These are phyloP conservation scores for Phialocephala sp. DNA, from an alignment of 2,329 filamentous ascomycete species.

Conservation along the genomic window DNA sequence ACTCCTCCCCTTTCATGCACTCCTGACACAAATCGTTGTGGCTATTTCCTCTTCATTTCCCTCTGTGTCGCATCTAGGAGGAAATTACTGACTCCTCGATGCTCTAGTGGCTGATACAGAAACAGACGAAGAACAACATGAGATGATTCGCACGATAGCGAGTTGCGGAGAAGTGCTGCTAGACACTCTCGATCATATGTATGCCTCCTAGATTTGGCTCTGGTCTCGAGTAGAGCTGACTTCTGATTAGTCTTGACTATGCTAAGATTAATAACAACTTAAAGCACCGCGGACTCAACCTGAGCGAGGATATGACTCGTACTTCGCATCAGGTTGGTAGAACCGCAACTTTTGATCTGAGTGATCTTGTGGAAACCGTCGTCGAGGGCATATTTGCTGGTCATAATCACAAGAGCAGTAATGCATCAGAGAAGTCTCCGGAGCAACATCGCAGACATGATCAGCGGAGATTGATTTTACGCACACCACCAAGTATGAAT, in stretches of 20 bases:
- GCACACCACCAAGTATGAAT: constrained; percentile 10
- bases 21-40: no score
- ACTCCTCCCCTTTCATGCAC: no score
- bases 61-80: no score
- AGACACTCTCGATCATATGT: constrained; percentile 58
- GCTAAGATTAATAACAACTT: constrained; percentile 29
- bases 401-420: constrained; percentile 26
- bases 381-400: constrained; percentile 36
- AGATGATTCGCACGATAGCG: constrained; percentile 54
- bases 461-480: background rate
- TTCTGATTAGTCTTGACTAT: constrained; percentile 43
- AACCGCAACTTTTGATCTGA: constrained; percentile 26
- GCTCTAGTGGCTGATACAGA: constrained; percentile 40
- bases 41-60: no score
- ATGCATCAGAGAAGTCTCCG: background rate
- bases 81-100: no score
- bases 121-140: constrained; percentile 51
- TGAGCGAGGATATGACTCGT: background rate
- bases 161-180: constrained; percentile 56
- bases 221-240: constrained; percentile 43
- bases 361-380: constrained; percentile 35
- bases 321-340: constrained; percentile 8
- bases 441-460: background rate
- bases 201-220: constrained; percentile 38
- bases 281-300: constrained; percentile 7